These are phyloP conservation scores for Penicillium cosmopolitanum DNA, from an alignment of 495 filamentous ascomycete genomes.

Conservation along the genomic window DNA sequence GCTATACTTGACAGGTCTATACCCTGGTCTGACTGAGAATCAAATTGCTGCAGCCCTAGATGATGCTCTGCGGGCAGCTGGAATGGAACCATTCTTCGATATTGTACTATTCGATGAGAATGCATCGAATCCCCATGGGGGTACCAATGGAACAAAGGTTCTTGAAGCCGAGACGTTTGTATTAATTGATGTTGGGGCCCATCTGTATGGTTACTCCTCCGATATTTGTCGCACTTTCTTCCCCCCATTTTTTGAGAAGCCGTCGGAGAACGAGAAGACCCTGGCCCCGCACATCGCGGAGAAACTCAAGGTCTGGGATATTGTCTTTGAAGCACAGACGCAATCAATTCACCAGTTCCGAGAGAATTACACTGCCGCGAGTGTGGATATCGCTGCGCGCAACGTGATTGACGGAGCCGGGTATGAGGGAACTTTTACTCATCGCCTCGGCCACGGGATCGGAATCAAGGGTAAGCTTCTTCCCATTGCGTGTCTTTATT, in stretches of 20 bases:
- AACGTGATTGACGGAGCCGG: conserved; percentile 53
- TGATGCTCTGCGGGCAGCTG: conserved; percentile 47
- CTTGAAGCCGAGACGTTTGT: conserved; percentile 54
- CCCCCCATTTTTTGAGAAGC: conserved; percentile 36
- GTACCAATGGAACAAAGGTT: conserved; percentile 51
- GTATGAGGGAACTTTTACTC: conserved; percentile 56
- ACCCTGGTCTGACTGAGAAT: conserved; percentile 53
- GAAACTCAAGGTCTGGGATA: conserved; percentile 55
- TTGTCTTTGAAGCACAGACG: conserved; percentile 55
- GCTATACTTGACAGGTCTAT: conserved; percentile 33
- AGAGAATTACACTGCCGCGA: conserved; percentile 50
- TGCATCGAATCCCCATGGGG: conserved; percentile 57
- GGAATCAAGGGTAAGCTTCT: conserved; percentile 51
- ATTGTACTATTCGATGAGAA: conserved; percentile 62
- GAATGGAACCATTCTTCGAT: conserved; percentile 57
- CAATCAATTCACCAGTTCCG: conserved; percentile 44
- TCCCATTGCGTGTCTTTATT: neutral
- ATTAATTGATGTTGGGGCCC: conserved; percentile 61
- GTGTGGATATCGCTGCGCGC: conserved; percentile 57
- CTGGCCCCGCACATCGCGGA: conserved; percentile 34
- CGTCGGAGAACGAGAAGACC: conserved; percentile 4
- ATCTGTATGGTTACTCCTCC: conserved; percentile 59
- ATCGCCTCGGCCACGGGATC: conserved; percentile 60
- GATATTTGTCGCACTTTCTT: conserved; percentile 62
- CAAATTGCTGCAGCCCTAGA: conserved; percentile 54